Evolutionary conservation across 2,329 filamentous ascomycete species (phyloP).

Genomic region (Graphilbum sp.): DNA sequence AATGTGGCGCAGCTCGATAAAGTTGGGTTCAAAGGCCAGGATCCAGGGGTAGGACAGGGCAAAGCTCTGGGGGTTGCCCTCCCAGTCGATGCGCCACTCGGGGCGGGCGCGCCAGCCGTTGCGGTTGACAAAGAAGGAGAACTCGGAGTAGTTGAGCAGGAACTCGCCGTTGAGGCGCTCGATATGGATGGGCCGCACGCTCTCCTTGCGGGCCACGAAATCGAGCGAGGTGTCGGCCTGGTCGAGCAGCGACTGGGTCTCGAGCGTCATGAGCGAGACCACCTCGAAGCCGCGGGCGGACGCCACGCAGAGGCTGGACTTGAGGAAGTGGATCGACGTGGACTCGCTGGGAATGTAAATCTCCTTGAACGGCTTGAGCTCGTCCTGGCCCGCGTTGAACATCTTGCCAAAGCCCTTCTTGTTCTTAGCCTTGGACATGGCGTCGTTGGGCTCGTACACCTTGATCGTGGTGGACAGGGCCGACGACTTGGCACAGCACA

Average conservation of each 20-base stretch:
- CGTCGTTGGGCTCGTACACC: conserved; percentile 96
- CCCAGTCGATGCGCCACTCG: conserved; percentile 97
- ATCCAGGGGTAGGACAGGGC: conserved; percentile 95
- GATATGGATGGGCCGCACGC: conserved; percentile 89
- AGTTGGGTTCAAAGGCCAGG: conserved; percentile 89
- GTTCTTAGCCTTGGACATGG: conserved; percentile 84
- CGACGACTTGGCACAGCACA: conserved; percentile 91
- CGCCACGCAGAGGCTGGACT: conserved; percentile 90
- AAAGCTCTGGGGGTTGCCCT: conserved; percentile 81
- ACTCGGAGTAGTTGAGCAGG: conserved; percentile 93
- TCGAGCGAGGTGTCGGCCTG: conserved; percentile 96
- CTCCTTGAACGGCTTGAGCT: conserved; percentile 93
- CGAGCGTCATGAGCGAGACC: conserved; percentile 89
- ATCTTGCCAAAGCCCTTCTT: conserved; percentile 92
- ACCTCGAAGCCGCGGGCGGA: conserved; percentile 95
- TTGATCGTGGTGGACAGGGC: conserved; percentile 93
- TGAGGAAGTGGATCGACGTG: conserved; percentile 95
- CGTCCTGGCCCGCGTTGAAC: conserved; percentile 84
- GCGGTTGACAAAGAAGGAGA: conserved; percentile 97
- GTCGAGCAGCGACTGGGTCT: conserved; percentile 91
- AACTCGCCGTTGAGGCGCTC: conserved; percentile 96
- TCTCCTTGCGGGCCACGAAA: conserved; percentile 87
- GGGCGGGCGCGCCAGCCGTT: conserved; percentile 94
- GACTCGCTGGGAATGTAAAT: conserved; percentile 98
- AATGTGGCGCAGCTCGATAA: conserved; percentile 91